phyloP scores from a whole-genome alignment of 371 early-diverging fungal species.

The Mucor circinelloides region DNA sequence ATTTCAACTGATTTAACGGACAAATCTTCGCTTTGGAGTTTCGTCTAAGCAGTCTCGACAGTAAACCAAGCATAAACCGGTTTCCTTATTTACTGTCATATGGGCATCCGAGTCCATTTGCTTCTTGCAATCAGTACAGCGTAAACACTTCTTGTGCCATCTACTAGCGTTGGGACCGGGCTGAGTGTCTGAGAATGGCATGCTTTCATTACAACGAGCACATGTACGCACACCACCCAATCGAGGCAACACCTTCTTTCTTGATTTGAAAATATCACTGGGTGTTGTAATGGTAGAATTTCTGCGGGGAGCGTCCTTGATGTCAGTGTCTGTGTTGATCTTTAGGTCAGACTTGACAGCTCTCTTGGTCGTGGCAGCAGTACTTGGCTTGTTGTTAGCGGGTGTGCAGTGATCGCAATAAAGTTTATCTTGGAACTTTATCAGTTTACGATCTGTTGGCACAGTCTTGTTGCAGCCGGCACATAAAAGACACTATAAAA shows the following conservation, averaged over 20 bases:
- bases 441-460: constrained; percentile 57
- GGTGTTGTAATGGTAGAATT: constrained; percentile 11
- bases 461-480: constrained; percentile 44
- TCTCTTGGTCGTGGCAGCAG: background rate
- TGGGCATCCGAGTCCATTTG: constrained; percentile 58
- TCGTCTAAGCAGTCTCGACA: constrained; percentile 52
- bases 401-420: constrained; percentile 62
- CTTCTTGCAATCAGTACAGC: constrained; percentile 52
- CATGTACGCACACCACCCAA: constrained; percentile 53
- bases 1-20: constrained; percentile 20
- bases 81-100: constrained; percentile 34
- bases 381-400: background rate
- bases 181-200: constrained; percentile 52
- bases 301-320: background rate
- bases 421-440: constrained; percentile 53
- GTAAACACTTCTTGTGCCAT: constrained; percentile 61
- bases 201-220: constrained; percentile 51
- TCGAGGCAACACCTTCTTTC: constrained; percentile 38
- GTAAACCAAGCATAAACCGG: constrained; percentile 34
- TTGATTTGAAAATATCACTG: constrained; percentile 25
- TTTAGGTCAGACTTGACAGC: background rate
- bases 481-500: constrained; percentile 54
- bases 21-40: constrained; percentile 28
- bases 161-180: constrained; percentile 54
- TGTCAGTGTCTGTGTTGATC: background rate